Percentiles rank a stretch among this genome's conserved stretches.
Conservation (phyloP, 176 grass and related monocot genomes). For the Echinochloa phyllopogon region DNA sequence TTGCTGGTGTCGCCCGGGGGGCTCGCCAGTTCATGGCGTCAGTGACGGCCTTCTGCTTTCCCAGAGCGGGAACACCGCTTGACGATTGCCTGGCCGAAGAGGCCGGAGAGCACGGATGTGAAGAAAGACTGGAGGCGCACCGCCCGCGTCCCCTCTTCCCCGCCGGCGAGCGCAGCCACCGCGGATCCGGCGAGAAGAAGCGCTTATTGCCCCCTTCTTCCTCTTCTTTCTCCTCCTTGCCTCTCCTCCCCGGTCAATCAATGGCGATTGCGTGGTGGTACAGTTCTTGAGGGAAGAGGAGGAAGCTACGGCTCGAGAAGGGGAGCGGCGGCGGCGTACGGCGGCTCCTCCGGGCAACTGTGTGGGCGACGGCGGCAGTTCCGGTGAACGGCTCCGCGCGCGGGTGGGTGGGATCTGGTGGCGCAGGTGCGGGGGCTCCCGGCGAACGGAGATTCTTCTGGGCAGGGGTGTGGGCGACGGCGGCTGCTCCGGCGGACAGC, state of each 20-base stretch:
- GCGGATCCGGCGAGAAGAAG: conserved; percentile 43
- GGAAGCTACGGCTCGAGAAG: not conserved
- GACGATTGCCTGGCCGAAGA: too few relatives aligned
- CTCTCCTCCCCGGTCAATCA: conserved; percentile 4
- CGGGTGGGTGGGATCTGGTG: too few relatives aligned
- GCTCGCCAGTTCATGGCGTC: conserved; percentile 59
- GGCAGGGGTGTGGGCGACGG: too few relatives aligned
- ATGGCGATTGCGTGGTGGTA: conserved; percentile 2
- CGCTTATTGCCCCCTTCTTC: not conserved
- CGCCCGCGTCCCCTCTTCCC: conserved; percentile 59
- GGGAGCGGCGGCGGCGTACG: not conserved
- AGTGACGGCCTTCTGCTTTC: conserved; percentile 60
- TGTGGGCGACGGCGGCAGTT: too few relatives aligned
- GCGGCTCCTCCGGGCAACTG: not conserved
- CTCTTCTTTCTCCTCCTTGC: not conserved
- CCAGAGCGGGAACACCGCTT: conserved; percentile 48
- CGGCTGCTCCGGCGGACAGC: too few relatives aligned
- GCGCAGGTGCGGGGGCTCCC: too few relatives aligned
- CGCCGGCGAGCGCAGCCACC: conserved; percentile 67
- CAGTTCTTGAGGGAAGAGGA: conserved; percentile 32
- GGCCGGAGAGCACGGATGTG: conserved; percentile 56
- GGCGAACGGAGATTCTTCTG: too few relatives aligned
- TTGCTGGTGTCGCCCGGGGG: conserved; percentile 75
- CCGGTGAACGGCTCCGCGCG: too few relatives aligned
- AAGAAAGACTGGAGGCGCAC: conserved; percentile 69